A percentile compares a stretch with the other conserved stretches of the same genome.
Evolutionary conservation across 176 grass and related monocot genomes (phyloP).

Genomic region (Otatea glauca): DNA sequence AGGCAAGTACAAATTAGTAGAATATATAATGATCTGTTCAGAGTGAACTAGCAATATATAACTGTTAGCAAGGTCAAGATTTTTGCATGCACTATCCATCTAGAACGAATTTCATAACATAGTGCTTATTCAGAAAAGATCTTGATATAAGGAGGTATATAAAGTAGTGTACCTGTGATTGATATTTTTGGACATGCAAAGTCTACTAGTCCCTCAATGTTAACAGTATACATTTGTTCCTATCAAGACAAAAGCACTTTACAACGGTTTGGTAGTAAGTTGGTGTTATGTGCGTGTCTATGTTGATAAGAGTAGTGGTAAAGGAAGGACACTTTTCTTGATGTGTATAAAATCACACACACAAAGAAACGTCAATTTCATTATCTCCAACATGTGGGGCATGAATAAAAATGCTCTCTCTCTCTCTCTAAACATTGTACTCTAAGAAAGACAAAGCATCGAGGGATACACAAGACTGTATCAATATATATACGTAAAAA

Average conservation of each 20-base stretch:
- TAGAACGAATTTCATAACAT: not conserved
- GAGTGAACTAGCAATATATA: not conserved
- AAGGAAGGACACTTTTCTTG: constrained; percentile 45
- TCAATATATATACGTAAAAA: not conserved
- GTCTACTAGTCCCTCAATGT: constrained; percentile 25
- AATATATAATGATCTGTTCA: constrained; percentile 5
- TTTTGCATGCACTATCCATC: not conserved
- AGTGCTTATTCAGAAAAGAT: not conserved
- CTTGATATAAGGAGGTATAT: constrained; percentile 18
- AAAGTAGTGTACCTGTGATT: constrained; percentile 30
- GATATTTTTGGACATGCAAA: constrained; percentile 33
- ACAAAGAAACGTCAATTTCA: constrained; percentile 24
- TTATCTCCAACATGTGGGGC: constrained; percentile 46
- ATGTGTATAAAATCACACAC: constrained; percentile 35
- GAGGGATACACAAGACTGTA: not conserved
- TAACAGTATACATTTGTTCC: constrained; percentile 46
- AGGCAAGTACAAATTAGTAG: not conserved
- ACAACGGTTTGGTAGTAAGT: constrained; percentile 53
- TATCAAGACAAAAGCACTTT: constrained; percentile 54
- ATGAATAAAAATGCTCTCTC: constrained; percentile 17
- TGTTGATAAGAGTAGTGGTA: constrained; percentile 48
- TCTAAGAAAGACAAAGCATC: not conserved
- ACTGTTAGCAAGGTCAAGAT: not conserved
- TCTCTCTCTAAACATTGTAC: not conserved
- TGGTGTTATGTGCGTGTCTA: constrained; percentile 38